phyloP scores from a whole-genome alignment of 2,329 filamentous ascomycete species.

The Ascomycota sp. region DNA sequence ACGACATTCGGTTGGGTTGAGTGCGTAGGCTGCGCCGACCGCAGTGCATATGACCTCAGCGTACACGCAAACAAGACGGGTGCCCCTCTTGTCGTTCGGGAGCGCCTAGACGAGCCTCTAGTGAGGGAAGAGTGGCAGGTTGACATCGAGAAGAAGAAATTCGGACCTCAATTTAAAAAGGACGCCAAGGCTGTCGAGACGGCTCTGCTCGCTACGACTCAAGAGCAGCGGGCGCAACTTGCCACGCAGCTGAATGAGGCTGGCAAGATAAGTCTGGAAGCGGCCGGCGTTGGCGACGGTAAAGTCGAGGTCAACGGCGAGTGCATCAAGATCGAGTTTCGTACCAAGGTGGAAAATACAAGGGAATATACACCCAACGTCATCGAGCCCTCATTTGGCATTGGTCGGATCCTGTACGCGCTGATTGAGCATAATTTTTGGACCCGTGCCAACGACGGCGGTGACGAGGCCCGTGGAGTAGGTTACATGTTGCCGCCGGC shows the following conservation, averaged over 20 bases:
- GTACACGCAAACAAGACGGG: constrained; percentile 90
- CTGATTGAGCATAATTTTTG: constrained; percentile 93
- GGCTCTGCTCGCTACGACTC: constrained; percentile 53
- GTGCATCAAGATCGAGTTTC: constrained; percentile 65
- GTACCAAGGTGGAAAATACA: constrained; percentile 61
- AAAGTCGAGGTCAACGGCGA: constrained; percentile 66
- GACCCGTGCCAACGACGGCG: constrained; percentile 46
- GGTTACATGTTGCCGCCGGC: constrained; percentile 20
- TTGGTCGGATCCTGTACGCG: constrained; percentile 82
- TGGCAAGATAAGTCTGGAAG: constrained; percentile 59
- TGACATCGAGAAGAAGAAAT: constrained; percentile 85
- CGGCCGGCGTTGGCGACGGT: constrained; percentile 43
- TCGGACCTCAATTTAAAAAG: constrained; percentile 89
- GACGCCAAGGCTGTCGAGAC: constrained; percentile 71
- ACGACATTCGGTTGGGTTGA: constrained; percentile 95
- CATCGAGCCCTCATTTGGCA: constrained; percentile 94
- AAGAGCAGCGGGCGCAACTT: constrained; percentile 65
- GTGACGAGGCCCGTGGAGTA: constrained; percentile 63
- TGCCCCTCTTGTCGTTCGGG: constrained; percentile 64
- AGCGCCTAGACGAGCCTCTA: constrained; percentile 59
- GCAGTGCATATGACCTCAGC: constrained; percentile 82
- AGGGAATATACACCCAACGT: constrained; percentile 90
- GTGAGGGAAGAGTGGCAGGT: constrained; percentile 73
- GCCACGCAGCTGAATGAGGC: constrained; percentile 51
- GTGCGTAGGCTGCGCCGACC: constrained; percentile 90